A percentile compares a stretch with the other conserved stretches of the same genome.
These are phyloP conservation scores for Schizochytrium sp. DNA, from an alignment of 108 stramenopile species.

Conservation along the genomic window DNA sequence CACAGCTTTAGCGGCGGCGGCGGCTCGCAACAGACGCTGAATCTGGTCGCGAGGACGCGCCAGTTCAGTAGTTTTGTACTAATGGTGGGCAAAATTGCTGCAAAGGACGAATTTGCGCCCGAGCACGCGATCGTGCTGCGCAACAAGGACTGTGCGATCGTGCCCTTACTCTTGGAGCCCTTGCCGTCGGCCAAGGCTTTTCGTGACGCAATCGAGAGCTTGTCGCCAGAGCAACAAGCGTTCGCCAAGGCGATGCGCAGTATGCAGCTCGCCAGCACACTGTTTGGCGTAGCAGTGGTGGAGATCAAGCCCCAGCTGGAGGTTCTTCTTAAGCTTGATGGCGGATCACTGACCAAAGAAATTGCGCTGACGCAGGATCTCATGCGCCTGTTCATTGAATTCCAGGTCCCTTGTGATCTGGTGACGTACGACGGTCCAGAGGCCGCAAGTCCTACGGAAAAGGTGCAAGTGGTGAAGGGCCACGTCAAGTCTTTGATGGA, in stretches of 20 bases:
- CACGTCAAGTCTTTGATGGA: slow-evolving; percentile 58
- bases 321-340: slow-evolving; percentile 52
- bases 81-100: slow-evolving; percentile 61
- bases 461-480: slow-evolving; percentile 52
- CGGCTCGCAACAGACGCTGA: not conserved
- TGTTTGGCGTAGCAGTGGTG: slow-evolving; percentile 67
- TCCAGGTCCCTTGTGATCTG: slow-evolving; percentile 72
- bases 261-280: slow-evolving; percentile 69
- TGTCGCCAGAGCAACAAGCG: slow-evolving; percentile 70
- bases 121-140: slow-evolving; percentile 69
- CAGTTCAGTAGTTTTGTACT: slow-evolving; percentile 70
- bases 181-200: slow-evolving; percentile 75
- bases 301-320: slow-evolving; percentile 81
- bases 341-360: slow-evolving; percentile 64
- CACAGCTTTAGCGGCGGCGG: slow-evolving; percentile 33
- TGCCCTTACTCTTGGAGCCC: slow-evolving; percentile 63
- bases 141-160: slow-evolving; percentile 75
- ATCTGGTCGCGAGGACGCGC: slow-evolving; percentile 53
- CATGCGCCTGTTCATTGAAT: slow-evolving; percentile 66
- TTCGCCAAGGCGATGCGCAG: slow-evolving; percentile 65
- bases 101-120: slow-evolving; percentile 53
- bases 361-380: slow-evolving; percentile 71
- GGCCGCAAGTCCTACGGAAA: slow-evolving; percentile 33
- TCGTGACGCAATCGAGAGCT: slow-evolving; percentile 65
- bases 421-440: slow-evolving; percentile 60